phyloP scores from a whole-genome alignment of 2,329 filamentous ascomycete species.

The Colletotrichum tamarilloi region DNA sequence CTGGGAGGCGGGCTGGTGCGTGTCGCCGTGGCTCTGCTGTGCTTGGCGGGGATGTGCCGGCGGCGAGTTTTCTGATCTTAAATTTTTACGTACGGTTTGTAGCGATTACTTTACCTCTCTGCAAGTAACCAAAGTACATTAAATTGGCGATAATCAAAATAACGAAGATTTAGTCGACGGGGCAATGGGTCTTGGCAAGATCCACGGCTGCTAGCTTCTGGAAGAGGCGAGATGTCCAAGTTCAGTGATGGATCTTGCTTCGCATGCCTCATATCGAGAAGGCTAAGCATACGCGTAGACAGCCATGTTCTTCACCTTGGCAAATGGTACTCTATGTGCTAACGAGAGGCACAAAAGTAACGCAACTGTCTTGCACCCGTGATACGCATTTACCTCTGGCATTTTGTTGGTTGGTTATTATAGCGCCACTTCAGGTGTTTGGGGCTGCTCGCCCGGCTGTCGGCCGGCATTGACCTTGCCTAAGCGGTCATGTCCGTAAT shows the following conservation, averaged over 20 bases:
- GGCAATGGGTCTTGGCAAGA: background rate
- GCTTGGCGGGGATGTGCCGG: conserved; percentile 32
- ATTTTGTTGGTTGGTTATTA: background rate
- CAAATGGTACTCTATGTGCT: background rate
- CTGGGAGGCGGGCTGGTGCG: background rate
- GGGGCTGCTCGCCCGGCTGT: background rate
- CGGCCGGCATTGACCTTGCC: conserved; percentile 1
- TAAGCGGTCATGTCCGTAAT: conserved; percentile 22
- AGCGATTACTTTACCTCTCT: too few relatives aligned
- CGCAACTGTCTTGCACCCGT: background rate
- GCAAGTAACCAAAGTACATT: background rate
- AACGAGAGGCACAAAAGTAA: background rate
- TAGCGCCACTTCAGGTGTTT: background rate
- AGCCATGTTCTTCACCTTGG: background rate
- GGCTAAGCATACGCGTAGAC: background rate
- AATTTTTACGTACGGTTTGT: too few relatives aligned
- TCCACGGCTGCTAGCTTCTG: background rate
- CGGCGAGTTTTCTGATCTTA: conserved; percentile 1
- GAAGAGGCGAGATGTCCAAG: too few relatives aligned
- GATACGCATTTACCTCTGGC: background rate
- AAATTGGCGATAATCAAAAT: conserved; percentile 2
- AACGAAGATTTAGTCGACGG: background rate
- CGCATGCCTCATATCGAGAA: background rate
- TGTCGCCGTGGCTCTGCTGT: conserved; percentile 31
- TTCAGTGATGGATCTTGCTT: background rate